These are phyloP conservation scores for Lasiosphaeria miniovina DNA, from an alignment of 495 filamentous ascomycete genomes.

Conservation along the genomic window DNA sequence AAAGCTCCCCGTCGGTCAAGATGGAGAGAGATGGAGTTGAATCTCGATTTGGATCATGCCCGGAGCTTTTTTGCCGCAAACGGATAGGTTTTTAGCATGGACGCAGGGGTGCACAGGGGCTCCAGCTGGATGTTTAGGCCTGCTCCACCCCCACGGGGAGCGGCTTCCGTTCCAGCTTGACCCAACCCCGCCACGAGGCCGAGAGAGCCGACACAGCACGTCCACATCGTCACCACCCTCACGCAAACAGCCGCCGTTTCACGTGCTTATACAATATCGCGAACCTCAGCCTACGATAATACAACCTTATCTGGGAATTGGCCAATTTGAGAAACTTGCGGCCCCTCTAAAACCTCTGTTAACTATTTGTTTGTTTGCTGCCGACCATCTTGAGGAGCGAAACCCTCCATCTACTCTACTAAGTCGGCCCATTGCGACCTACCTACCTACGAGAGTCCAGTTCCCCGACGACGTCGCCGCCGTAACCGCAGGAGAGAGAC, in stretches of 20 bases:
- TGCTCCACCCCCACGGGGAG: background rate
- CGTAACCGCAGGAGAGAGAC: background rate
- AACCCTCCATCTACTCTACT: no score
- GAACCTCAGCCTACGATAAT: no score
- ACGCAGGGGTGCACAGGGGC: background rate
- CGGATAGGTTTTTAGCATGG: constrained; percentile 2
- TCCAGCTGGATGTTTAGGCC: background rate
- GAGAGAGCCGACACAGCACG: background rate
- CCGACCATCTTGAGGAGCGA: no score
- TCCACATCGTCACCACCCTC: no score
- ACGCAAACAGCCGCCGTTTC: no score
- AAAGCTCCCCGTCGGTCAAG: background rate
- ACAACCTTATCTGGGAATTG: no score
- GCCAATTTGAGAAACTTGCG: no score
- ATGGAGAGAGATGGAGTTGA: background rate
- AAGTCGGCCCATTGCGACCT: no score
- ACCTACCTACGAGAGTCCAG: no score
- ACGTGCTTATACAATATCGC: no score
- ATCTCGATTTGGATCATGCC: background rate
- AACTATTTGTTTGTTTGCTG: no score
- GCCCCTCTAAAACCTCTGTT: no score
- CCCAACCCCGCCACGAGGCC: background rate
- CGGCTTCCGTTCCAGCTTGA: background rate
- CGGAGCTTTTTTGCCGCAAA: background rate
- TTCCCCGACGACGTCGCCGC: background rate